Base-by-base conservation (phyloP, 2,329 filamentous ascomycete genomes). In the Daldinia sp. region DNA sequence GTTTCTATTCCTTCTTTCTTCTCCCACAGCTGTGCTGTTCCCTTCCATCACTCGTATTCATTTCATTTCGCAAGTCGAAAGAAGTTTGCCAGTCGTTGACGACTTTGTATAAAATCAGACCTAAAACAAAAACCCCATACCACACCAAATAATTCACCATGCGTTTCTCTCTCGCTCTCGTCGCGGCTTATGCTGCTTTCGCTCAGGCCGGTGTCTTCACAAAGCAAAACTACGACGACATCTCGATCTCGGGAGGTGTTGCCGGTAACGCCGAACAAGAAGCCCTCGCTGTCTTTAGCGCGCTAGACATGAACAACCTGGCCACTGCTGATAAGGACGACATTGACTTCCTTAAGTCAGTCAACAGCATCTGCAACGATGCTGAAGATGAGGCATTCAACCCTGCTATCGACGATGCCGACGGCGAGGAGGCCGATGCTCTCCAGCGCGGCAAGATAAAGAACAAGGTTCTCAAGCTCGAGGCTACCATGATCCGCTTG, bases 381-480 rank as follows among this genome's bases (percentile, higher is more conserved):
- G 86, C 86, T 1, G 87, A 88, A 74, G 79, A 74, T 0, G 77
- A 82, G 1, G 86, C 82, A 1, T 89, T 88, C 78, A 88, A 88
- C 72, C 75, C 82, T 1, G 86, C 86, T 12, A 84, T 88, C 62
- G 83, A 81, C 10, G 83, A 80, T 3, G 84, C 83, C 0, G 77
- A 74, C 9, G 85, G 83, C 9, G 81, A 78, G 53, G 81, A 79
- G 42, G 84, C 82, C 2, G 81, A 81, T 23, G 85, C 86, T 56
- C 81, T 88, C 12, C 61, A 84, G 82, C 80, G 82, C 60, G 85
- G 85, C 74, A 88, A 88, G 79, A 88, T 84, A 67, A 86, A 87
- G 83, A 88, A 88, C 82, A 88, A 88, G 80, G 84, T 88, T 15
- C 78, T 88, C 59, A 88, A 89, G 79, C 79, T 88, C 69, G 83